Evolutionary conservation across 345 rosid genomes (phyloP).

Genomic region (Lumnitzera littorea): DNA sequence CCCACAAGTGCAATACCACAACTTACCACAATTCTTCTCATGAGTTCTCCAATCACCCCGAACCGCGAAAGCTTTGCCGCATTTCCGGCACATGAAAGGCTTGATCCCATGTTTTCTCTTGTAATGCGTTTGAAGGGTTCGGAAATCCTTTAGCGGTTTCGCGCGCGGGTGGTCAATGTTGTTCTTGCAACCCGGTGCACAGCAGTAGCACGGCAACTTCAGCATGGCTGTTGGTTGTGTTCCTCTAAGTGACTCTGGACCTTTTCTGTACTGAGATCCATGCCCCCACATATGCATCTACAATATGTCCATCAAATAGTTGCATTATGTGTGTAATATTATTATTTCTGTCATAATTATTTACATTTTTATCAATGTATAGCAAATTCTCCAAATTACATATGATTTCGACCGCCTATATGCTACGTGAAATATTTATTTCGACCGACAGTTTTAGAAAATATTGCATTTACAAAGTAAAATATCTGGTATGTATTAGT

Average conservation of each 20-base stretch:
- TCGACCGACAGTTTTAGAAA: no score
- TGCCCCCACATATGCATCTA: conserved; percentile 99
- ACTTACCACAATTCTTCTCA: conserved; percentile 96
- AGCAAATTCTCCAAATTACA: no score
- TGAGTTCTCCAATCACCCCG: conserved; percentile 99
- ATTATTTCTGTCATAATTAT: no score
- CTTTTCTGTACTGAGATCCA: conserved; percentile 94
- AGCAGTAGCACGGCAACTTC: conserved; percentile 87
- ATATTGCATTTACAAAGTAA: no score
- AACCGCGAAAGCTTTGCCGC: conserved; percentile 93
- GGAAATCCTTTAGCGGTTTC: conserved; percentile 82
- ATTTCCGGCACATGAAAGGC: conserved; percentile 90
- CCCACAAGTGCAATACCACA: conserved; percentile 94
- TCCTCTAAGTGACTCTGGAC: conserved; percentile 90
- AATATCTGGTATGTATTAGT: no score
- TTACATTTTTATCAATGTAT: no score
- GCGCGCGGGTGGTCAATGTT: conserved; percentile 91
- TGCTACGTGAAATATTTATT: no score
- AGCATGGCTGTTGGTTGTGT: conserved; percentile 97
- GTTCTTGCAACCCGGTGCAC: conserved; percentile 92
- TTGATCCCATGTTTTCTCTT: conserved; percentile 88
- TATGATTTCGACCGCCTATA: no score
- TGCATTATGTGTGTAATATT: no score
- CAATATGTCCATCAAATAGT: not conserved
- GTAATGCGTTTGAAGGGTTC: conserved; percentile 99